Base-by-base conservation (phyloP, 306 rosid species). In the Prosopis cineraria region DNA sequence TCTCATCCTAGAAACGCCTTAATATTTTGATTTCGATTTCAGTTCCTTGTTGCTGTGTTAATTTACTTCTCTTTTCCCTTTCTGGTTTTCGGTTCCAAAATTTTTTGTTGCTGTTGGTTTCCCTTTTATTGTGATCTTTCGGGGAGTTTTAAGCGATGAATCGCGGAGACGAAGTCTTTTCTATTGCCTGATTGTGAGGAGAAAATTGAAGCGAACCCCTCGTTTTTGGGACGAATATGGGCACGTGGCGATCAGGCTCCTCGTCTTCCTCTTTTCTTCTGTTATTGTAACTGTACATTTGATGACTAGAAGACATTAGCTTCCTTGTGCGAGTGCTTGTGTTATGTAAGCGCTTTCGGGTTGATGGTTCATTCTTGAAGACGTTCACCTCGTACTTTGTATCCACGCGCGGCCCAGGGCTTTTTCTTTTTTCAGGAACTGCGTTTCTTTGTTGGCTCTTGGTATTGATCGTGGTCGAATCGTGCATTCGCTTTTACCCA, bases 221-320 rank as follows among this genome's bases (percentile, higher is more conserved):
- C 73, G 77, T 77, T 86, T 76, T 63, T 25, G 87, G 87, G 84
- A 43, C 77, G 66, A 78, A 82, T 63, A 64, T 40, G 65, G n/a
- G 29, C 78, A 48, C 66, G 69, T 81, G 67, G 83, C 70, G 78
- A 81, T 76, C 79, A 73, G 68, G 75, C 66, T 80, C 84, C 84
- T 78, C 74, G 66, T 79, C 79, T 75, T 75, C 39, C 78, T 79
- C 81, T 10, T 53, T 11, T 58, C 58, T 27, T 8, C 58, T 52
- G 58, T 7, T 52, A 52, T 62, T 50, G 19, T 48, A 19, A 71
- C 59, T 44, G 8, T 2, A 19, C 11, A 14, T 48, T 77, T 43
- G 30, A 65, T 64, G 65, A 22, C 22, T 59, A 77, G 62, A 24
- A 59, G 45, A 43, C 60, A 27, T 60, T 60, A 62, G 76, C 41